Evolutionary conservation across 2,329 filamentous ascomycete genomes (phyloP), one percentile per base, ranked within the genome.

Genomic region (Coniosporium tulheliwenetii): DNA sequence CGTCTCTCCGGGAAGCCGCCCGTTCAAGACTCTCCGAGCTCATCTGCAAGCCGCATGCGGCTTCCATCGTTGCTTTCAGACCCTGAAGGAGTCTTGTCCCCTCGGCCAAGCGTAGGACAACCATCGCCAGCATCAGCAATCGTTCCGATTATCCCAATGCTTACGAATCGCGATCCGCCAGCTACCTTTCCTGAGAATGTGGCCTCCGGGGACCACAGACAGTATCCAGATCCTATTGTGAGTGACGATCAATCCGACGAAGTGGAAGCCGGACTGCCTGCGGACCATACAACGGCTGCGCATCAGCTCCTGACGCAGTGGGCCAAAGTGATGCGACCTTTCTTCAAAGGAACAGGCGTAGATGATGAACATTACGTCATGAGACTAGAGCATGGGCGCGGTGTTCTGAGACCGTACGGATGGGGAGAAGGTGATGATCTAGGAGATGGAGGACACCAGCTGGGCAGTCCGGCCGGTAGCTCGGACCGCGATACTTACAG

Each of bases 271-370:
- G 75, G 81, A 1, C 83, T 93, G 42, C 83, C 85, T 1, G 74
- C 79, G 26, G 84, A 93, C 48, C 89, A 96, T 53, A 93, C 85
- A 0, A 95, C 87, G 0, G 76, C 85, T n/a, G 86, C 86, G 1
- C 84, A 91, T 39, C 75, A 86, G 46, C 66, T 96, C 13, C 68
- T 54, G 19, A 26, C 19, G 19, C 19, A 26, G 19, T 26, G 19
- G 19, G 19, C 19, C 19, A 26, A 26, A 26, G 19, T 26, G 19
- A 26, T 26, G 19, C 19, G 7, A 7, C 19, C 19, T 26, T 26
- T 33, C 14, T 44, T 44, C 33, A 10, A 30, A 10, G 10, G 16
- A 15, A 39, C 42, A 8, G 42, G 31, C 12, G 29, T 44, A 26
- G 41, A 47, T 37, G 49, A 52, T 34, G 53, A 57, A 34, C 48